Conservation (phyloP, 2,329 filamentous ascomycete species). For the Endoconidiophora laricicola region DNA sequence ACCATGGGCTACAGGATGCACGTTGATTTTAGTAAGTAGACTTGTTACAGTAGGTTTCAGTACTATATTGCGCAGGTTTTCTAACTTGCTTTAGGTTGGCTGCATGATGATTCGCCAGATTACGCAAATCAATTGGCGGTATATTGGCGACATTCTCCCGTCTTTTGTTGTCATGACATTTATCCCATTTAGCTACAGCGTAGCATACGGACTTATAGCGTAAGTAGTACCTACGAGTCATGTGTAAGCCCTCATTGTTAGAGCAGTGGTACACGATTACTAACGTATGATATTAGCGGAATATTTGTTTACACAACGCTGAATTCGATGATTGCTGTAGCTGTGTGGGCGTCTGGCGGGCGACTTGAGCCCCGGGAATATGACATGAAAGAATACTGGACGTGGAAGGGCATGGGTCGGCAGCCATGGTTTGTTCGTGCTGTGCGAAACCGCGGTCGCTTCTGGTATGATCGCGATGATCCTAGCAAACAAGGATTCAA, state of each 20-base stretch:
- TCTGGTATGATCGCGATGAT: conserved; percentile 10
- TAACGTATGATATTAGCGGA: conserved; percentile 22
- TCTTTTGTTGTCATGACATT: conserved; percentile 60
- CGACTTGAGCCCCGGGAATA: conserved; percentile 32
- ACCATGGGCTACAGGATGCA: conserved; percentile 69
- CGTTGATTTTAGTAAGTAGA: conserved; percentile 43
- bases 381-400: conserved; percentile 39
- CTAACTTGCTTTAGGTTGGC: conserved; percentile 35
- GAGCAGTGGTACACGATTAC: neutral
- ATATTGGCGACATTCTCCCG: conserved; percentile 58
- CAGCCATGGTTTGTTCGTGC: conserved; percentile 32
- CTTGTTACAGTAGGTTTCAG: neutral
- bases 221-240: conserved; percentile 23
- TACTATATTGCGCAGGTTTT: too few relatives aligned
- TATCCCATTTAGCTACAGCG: conserved; percentile 66
- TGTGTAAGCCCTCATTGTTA: neutral
- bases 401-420: conserved; percentile 31
- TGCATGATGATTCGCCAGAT: conserved; percentile 66
- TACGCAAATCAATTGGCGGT: conserved; percentile 59
- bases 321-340: conserved; percentile 29
- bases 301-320: conserved; percentile 37
- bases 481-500: conserved; percentile 13
- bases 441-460: conserved; percentile 13
- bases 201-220: conserved; percentile 62
- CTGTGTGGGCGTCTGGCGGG: conserved; percentile 28